Evolutionary conservation across 1,284 basidiomycete species (phyloP).

Genomic region (Cryptococcus maquisensis): DNA sequence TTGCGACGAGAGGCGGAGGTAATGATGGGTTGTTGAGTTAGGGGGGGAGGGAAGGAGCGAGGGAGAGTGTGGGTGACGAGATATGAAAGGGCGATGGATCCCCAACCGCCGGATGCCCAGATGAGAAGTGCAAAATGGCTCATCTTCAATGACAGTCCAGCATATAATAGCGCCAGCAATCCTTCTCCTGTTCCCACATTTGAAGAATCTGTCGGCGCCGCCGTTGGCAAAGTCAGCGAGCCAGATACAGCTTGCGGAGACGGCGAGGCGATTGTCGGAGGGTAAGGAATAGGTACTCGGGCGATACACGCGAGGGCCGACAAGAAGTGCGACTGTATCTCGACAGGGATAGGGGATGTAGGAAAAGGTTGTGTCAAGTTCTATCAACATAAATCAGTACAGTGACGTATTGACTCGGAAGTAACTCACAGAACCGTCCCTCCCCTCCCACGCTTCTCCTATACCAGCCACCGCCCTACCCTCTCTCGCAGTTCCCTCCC

Average conservation of each 20-base stretch:
- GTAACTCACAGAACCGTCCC: constrained; percentile 59
- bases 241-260: constrained; percentile 28
- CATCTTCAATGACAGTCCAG: constrained; percentile 39
- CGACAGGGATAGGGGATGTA: constrained; percentile 37
- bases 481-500: constrained; percentile 83
- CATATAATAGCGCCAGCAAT: constrained; percentile 44
- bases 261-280: constrained; percentile 36
- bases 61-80: constrained; percentile 60
- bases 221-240: constrained; percentile 23
- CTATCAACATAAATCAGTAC: constrained; percentile 8
- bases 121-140: constrained; percentile 56
- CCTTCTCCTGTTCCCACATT: constrained; percentile 39
- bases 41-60: constrained; percentile 47
- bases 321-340: constrained; percentile 41
- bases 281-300: constrained; percentile 37
- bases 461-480: constrained; percentile 70
- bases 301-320: constrained; percentile 34
- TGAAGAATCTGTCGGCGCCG: constrained; percentile 12
- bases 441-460: constrained; percentile 75
- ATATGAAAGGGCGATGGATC: constrained; percentile 67
- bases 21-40: constrained; percentile 52
- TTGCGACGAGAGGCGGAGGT: constrained; percentile 48
- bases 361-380: constrained; percentile 37
- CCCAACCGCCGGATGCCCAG: constrained; percentile 85
- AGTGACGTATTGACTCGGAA: background rate